Conservation (phyloP, 73 alveolate genomes). For the Blepharisma japonicum region DNA sequence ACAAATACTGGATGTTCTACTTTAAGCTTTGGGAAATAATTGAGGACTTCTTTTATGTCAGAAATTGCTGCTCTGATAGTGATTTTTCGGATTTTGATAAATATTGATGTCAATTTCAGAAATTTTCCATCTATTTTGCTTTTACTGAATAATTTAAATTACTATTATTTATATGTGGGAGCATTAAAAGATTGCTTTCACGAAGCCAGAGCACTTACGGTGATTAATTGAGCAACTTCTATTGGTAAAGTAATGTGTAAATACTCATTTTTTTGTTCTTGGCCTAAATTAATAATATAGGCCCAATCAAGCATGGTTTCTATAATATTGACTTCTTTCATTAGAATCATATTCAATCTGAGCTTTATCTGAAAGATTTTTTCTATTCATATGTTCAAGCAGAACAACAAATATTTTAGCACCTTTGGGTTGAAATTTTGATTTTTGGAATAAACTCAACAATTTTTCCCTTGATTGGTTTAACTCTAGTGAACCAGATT, state of each 20-base stretch:
- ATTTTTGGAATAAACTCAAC: neutral
- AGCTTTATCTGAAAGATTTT: neutral
- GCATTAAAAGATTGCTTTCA: conserved; percentile 57
- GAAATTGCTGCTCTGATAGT: conserved; percentile 33
- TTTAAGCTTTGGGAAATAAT: conserved; percentile 57
- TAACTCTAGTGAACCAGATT: neutral
- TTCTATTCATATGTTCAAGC: neutral
- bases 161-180: conserved; percentile 63
- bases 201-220: conserved; percentile 58
- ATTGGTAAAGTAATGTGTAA: conserved; percentile 23
- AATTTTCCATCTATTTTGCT: conserved; percentile 33
- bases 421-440: neutral
- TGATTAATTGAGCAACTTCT: conserved; percentile 57
- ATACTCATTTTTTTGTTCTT: conserved; percentile 8
- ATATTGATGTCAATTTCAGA: conserved; percentile 44
- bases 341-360: neutral
- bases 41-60: conserved; percentile 53
- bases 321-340: neutral
- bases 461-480: neutral
- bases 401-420: neutral
- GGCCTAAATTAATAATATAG: neutral
- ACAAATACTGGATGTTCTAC: conserved; percentile 42
- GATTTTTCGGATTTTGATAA: conserved; percentile 25
- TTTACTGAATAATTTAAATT: conserved; percentile 44
- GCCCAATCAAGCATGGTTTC: conserved; percentile 19